Percentiles rank a stretch among this genome's conserved stretches.
phyloP scores from a whole-genome alignment of 805 yeast genomes.

The Saturnispora zaruensis region DNA sequence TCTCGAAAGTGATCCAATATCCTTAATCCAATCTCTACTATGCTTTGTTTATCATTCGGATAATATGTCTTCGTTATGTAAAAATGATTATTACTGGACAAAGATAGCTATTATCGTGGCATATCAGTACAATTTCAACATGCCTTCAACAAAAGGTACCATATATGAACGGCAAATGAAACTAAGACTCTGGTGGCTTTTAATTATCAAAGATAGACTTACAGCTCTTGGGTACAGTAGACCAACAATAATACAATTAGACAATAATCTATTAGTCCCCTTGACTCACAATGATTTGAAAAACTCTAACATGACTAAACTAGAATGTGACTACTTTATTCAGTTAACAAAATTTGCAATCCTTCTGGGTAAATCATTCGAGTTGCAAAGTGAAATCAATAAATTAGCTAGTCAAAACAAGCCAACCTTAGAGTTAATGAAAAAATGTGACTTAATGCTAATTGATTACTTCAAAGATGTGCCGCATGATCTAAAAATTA shows the following conservation, averaged over 20 bases:
- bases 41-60: slow-evolving; percentile 22
- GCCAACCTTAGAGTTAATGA: slow-evolving; percentile 33
- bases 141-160: slow-evolving; percentile 26
- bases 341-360: slow-evolving; percentile 60
- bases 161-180: slow-evolving; percentile 20
- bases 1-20: slow-evolving; percentile 58
- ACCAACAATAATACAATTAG: slow-evolving; percentile 58
- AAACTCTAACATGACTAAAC: slow-evolving; percentile 41
- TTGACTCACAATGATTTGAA: slow-evolving; percentile 55
- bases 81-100: slow-evolving; percentile 69
- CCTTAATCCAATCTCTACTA: slow-evolving; percentile 49
- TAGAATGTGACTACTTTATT: slow-evolving; percentile 50
- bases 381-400: slow-evolving; percentile 62
- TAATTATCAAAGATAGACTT: slow-evolving; percentile 61
- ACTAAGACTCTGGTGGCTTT: slow-evolving; percentile 54
- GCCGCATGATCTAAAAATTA: slow-evolving; percentile 54
- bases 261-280: slow-evolving; percentile 74
- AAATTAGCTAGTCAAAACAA: slow-evolving; percentile 45
- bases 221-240: slow-evolving; percentile 69
- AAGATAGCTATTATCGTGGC: slow-evolving; percentile 63
- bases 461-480: slow-evolving; percentile 66
- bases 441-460: slow-evolving; percentile 65
- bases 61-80: slow-evolving; percentile 29
- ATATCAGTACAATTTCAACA: slow-evolving; percentile 68
- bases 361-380: slow-evolving; percentile 58